Evolutionary conservation across 805 yeast genomes (phyloP).

Genomic region (Suhomyces prunicola): DNA sequence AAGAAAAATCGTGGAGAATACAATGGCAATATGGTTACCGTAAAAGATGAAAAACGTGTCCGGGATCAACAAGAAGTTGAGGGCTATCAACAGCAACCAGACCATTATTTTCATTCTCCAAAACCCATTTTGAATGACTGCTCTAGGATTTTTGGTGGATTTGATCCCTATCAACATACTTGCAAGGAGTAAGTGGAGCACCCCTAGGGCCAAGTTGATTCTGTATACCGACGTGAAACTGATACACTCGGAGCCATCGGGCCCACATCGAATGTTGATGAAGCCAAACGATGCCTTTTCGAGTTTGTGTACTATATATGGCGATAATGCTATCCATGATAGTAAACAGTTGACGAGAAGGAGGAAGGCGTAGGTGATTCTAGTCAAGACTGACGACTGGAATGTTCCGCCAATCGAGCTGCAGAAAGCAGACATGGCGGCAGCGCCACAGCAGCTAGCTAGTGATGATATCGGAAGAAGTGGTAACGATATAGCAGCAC

Average conservation of each 20-base stretch:
- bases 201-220: slow-evolving; percentile 81
- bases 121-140: slow-evolving; percentile 84
- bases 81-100: slow-evolving; percentile 54
- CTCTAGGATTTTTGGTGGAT: slow-evolving; percentile 73
- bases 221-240: slow-evolving; percentile 96
- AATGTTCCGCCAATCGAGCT: slow-evolving; percentile 54
- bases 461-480: slow-evolving; percentile 46
- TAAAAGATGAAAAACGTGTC: slow-evolving; percentile 83
- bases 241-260: slow-evolving; percentile 69
- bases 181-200: slow-evolving; percentile 72
- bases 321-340: slow-evolving; percentile 91
- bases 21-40: slow-evolving; percentile 86
- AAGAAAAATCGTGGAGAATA: slow-evolving; percentile 80
- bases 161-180: slow-evolving; percentile 66
- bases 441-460: slow-evolving; percentile 78
- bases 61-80: slow-evolving; percentile 72
- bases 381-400: slow-evolving; percentile 75
- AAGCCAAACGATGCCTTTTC: slow-evolving; percentile 68
- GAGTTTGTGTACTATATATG: slow-evolving; percentile 70
- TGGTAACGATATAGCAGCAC: slow-evolving; percentile 71
- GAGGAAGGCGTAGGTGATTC: slow-evolving; percentile 80
- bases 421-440: slow-evolving; percentile 61
- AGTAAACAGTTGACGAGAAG: slow-evolving; percentile 74
- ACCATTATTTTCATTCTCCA: slow-evolving; percentile 76
- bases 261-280: slow-evolving; percentile 66